Evolutionary conservation across 179 eudicot genomes (phyloP).

Genomic region (Vitellaria paradoxa): DNA sequence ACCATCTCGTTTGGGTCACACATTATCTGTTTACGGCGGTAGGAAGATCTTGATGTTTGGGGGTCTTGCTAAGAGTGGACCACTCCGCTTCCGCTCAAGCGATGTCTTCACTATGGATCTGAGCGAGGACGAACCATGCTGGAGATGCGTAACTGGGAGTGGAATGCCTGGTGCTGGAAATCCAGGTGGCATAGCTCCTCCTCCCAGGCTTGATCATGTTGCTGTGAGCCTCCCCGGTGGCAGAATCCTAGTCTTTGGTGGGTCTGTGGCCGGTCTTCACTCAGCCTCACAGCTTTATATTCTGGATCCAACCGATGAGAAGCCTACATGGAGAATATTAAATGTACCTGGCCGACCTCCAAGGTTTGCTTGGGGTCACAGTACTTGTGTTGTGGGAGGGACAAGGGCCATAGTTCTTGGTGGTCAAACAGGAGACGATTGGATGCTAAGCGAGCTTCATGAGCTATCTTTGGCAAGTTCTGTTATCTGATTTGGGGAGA

Average conservation of each 20-base stretch:
- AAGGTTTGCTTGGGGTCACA: constrained; percentile 92
- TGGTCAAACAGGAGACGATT: constrained; percentile 52
- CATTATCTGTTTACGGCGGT: constrained; percentile 85
- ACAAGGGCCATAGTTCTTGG: constrained; percentile 90
- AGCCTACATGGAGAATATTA: constrained; percentile 85
- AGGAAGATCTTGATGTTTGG: constrained; percentile 90
- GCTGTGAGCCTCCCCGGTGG: constrained; percentile 93
- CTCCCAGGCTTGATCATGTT: constrained; percentile 89
- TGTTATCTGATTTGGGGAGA: too few species aligned
- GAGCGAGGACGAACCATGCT: constrained; percentile 84
- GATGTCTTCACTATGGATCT: constrained; percentile 92
- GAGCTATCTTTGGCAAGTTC: too few species aligned
- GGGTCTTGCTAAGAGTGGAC: constrained; percentile 88
- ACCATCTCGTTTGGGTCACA: constrained; percentile 88
- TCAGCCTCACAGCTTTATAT: constrained; percentile 88
- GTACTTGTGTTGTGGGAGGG: constrained; percentile 90
- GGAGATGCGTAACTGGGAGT: constrained; percentile 83
- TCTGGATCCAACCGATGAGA: constrained; percentile 86
- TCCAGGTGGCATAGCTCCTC: constrained; percentile 87
- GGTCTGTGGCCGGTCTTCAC: constrained; percentile 93
- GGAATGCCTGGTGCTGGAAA: constrained; percentile 92
- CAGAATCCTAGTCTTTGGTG: constrained; percentile 82
- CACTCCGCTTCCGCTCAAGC: constrained; percentile 82
- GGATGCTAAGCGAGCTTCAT: too few species aligned
- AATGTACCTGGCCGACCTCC: constrained; percentile 90